Base-by-base conservation (phyloP, 2,329 filamentous ascomycete species). In the Drechslera avenae region DNA sequence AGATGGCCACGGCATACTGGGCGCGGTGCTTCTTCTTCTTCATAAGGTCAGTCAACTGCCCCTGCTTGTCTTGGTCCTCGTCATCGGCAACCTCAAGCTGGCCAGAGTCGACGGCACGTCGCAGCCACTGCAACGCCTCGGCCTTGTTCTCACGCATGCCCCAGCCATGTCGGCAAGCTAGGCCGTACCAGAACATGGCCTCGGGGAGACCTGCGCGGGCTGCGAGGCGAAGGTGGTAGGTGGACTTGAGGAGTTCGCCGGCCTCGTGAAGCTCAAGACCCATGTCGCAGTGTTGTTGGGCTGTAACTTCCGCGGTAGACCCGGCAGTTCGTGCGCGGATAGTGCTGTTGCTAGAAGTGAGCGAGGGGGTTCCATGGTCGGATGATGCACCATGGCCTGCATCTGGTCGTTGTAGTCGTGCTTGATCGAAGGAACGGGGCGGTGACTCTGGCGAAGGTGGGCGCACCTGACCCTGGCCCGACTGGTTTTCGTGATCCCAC, bases 91-190 rank as follows among this genome's bases (percentile, higher is more conserved):
- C 87, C 70, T 96, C 91, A 21, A 91, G 77, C 49, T 88, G 87
- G 3, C 90, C 90, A 46, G 83, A 87, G 66, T 97, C 90, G 7
- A 94, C 91, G 3, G 94, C 94, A 70, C 92, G 94, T 37, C 91
- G 86, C 49, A 99, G 78, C 94, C 94, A 99, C 63, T 88, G 83
- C 0, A 97, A 89, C 6, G 91, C 94, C 74, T 99, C 94, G 39
- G 83, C 83, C 67, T 91, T 91, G 71, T 96, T 97, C 6, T 91
- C 84, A 8, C 92, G 87, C 90, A 97, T 97, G 14, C 94, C 94
- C 94, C 94, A 99, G 40, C 94, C 94, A 69, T 99, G 94, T 41
- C 94, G 85, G 69, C 93, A 97, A 9, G 94, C 94, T 30, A 99
- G 81, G 4, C 93, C 94, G 73, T 97, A 99, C 26, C 97, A 81